Conservation (phyloP, 306 rosid genomes). For the Ochetophila trinervis region DNA sequence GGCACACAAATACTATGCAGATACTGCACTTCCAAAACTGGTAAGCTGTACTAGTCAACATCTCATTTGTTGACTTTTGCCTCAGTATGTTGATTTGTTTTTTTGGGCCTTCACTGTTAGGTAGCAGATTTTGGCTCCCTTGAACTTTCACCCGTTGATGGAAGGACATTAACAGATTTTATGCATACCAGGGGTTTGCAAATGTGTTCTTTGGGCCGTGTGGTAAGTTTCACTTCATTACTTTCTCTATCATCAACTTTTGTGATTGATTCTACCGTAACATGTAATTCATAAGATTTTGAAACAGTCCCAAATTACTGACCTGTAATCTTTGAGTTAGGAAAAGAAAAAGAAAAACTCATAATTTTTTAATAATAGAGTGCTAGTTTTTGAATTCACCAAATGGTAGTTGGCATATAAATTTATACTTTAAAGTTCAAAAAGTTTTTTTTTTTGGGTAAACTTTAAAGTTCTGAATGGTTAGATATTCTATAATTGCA, state of each 20-base stretch:
- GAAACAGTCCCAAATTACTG: neutral
- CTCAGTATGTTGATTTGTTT: slow-evolving; percentile 27
- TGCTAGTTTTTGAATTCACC: too few relatives aligned
- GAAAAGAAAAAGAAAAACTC: neutral
- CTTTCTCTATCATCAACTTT: neutral
- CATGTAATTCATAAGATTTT: neutral
- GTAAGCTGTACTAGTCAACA: slow-evolving; percentile 44
- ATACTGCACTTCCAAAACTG: slow-evolving; percentile 95
- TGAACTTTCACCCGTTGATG: slow-evolving; percentile 99
- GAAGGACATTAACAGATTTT: slow-evolving; percentile 95
- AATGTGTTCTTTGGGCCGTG: slow-evolving; percentile 85
- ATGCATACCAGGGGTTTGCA: slow-evolving; percentile 97
- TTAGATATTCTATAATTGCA: too few relatives aligned
- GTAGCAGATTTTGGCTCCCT: slow-evolving; percentile 99
- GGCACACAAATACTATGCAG: slow-evolving; percentile 85
- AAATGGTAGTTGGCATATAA: too few relatives aligned
- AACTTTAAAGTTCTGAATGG: too few relatives aligned
- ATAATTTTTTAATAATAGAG: too few relatives aligned
- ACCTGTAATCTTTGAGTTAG: neutral
- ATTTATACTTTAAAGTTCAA: too few relatives aligned
- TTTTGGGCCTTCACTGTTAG: slow-evolving; percentile 41
- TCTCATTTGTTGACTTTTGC: slow-evolving; percentile 4
- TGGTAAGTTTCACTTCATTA: slow-evolving; percentile 46
- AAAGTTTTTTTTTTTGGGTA: too few relatives aligned
- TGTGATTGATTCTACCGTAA: neutral